Conservation (phyloP, 2,329 filamentous ascomycete species). For the Penicillium sp. region DNA sequence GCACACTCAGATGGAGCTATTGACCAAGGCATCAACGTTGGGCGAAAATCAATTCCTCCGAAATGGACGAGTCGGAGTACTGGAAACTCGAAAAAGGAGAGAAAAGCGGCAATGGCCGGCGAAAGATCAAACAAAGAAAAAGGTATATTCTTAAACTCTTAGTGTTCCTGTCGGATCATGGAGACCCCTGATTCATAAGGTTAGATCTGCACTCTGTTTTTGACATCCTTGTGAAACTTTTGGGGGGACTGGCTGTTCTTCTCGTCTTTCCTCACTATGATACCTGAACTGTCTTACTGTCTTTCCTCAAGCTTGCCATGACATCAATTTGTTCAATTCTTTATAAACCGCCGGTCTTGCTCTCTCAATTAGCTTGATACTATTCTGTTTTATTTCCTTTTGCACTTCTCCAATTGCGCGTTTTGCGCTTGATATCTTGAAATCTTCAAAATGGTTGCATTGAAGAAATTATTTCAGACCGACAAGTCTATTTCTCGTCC, state of each 20-base stretch:
- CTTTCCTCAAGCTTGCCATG: constrained; percentile 14
- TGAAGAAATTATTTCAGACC: constrained; percentile 35
- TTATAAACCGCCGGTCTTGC: constrained; percentile 15
- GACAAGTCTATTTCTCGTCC: constrained; percentile 23
- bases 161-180: constrained; percentile 26
- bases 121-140: constrained; percentile 5
- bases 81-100: neutral
- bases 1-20: constrained; percentile 7
- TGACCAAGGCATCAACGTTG: neutral
- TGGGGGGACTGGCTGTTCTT: constrained; percentile 3
- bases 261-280: constrained; percentile 3
- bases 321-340: constrained; percentile 10
- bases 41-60: neutral
- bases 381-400: neutral
- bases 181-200: constrained; percentile 25
- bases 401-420: neutral
- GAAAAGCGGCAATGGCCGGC: neutral
- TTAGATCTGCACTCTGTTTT: constrained; percentile 20
- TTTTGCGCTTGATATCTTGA: constrained; percentile 4
- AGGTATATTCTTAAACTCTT: constrained; percentile 20
- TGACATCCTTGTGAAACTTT: constrained; percentile 6
- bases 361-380: constrained; percentile 10
- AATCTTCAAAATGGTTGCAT: constrained; percentile 30
- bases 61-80: neutral
- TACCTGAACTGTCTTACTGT: constrained; percentile 12